Conservation (phyloP, 805 yeast species). For the Ogataea corticis region DNA sequence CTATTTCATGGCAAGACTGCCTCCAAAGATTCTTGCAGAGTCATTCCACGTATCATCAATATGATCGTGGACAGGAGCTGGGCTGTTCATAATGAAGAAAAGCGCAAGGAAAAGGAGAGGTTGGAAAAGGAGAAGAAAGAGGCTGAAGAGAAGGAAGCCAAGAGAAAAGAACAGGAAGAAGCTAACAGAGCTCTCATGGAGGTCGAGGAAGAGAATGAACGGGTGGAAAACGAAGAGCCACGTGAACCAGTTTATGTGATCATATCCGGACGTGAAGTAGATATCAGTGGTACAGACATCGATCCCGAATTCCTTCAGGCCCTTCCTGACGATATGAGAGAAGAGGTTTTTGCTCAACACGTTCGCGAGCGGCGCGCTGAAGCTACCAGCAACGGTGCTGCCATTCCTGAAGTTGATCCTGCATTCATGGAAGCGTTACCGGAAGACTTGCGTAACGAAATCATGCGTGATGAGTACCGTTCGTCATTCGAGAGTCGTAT, state of each 20-base stretch:
- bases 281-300: conserved; percentile 85
- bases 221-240: neutral
- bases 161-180: conserved; percentile 32
- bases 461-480: conserved; percentile 32
- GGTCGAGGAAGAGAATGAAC: conserved; percentile 6
- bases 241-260: conserved; percentile 62
- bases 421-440: conserved; percentile 83
- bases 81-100: conserved; percentile 34
- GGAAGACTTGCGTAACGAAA: conserved; percentile 34
- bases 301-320: conserved; percentile 91
- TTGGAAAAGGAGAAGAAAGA: conserved; percentile 31
- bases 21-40: conserved; percentile 35
- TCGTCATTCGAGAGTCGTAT: conserved; percentile 19
- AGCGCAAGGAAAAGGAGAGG: conserved; percentile 27
- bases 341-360: conserved; percentile 87
- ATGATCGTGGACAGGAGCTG: conserved; percentile 51
- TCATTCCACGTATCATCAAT: conserved; percentile 46
- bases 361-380: conserved; percentile 69
- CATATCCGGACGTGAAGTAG: conserved; percentile 77
- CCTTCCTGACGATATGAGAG: conserved; percentile 88
- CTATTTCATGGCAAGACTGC: conserved; percentile 49
- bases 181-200: conserved; percentile 32
- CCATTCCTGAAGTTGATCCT: conserved; percentile 69
- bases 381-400: conserved; percentile 42
- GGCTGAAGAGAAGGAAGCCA: conserved; percentile 32